Base-by-base conservation (phyloP, 129 eudicot genomes). In the Logfia minima region DNA sequence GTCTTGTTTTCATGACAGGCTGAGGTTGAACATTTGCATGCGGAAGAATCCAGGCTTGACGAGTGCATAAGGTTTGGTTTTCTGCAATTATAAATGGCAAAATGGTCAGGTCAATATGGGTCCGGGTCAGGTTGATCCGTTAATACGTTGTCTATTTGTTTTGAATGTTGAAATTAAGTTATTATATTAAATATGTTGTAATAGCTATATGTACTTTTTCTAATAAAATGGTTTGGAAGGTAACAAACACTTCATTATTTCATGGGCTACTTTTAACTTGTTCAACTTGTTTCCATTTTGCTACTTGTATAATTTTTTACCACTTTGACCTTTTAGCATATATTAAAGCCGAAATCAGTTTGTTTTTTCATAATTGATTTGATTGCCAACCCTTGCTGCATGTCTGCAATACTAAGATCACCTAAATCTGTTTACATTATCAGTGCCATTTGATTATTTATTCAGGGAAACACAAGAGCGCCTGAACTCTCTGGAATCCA, bases 21-120 rank as follows among this genome's bases (percentile, higher is more conserved):
- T 79, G 97, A 91, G 59, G 28, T 86, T 85, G 86, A 83, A 77
- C 66, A 37, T 53, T 52, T 88, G 37, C 7, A 68, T 77, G 85
- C 83, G 0, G 93, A 88, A 81, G 93, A 88, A 63, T 71, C 78
- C 64, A 77, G 90, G 78, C 83, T 91, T 74, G 92, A 88, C 37
- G 73, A 88, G 68, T n/a, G 75, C 85, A 88, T 91, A 88, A 91
- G 91, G 96, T 90, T 66, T 81, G 77, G 71, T 79, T 77, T 68
- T 29, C 5, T 75, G 22, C 79, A 75, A 75, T 1, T 32, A 45
- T 45, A 45, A 1, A 45, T 45, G 53, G 18, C 10, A 58, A 19
- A 6, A n/a, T 56, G 26, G 62, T 18, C 24, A 29, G 39, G 4
- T 58, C 7, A 32, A n/a, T 21, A 58, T n/a, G n/a, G 23, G 52